phyloP scores from a whole-genome alignment of 1,284 basidiomycete species.

The Sanghuangporus weigelae region DNA sequence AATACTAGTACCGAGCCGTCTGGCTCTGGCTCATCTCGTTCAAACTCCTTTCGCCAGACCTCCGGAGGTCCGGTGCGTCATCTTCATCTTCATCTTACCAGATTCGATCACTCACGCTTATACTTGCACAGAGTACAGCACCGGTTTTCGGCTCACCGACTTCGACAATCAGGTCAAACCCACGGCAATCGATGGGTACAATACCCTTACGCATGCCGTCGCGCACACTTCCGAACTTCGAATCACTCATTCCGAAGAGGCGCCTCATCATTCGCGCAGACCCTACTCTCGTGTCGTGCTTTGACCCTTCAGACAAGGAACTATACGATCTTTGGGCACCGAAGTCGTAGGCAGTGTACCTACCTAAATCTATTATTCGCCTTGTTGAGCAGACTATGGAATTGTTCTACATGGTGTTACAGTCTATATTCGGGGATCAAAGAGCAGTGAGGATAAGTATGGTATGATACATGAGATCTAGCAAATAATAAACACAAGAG shows the following conservation, averaged over 20 bases:
- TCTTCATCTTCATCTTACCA: background rate
- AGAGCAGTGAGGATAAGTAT: background rate
- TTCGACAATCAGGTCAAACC: conserved; percentile 7
- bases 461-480: background rate
- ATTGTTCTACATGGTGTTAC: background rate
- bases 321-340: conserved; percentile 72
- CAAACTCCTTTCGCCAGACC: conserved; percentile 7
- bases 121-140: background rate
- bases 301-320: conserved; percentile 66
- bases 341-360: conserved; percentile 23
- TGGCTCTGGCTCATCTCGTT: conserved; percentile 5
- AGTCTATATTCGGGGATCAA: background rate
- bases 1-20: background rate
- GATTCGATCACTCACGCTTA: background rate
- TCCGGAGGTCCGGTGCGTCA: background rate
- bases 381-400: background rate
- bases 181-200: background rate
- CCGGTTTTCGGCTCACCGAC: conserved; percentile 11
- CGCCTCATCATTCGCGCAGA: conserved; percentile 50
- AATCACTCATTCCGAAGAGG: conserved; percentile 30
- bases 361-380: background rate
- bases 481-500: background rate
- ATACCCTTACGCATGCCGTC: conserved; percentile 16
- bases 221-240: conserved; percentile 11
- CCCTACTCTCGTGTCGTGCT: conserved; percentile 59